These are phyloP conservation scores for Comarum palustre DNA, from an alignment of 306 rosid species.

Conservation along the genomic window DNA sequence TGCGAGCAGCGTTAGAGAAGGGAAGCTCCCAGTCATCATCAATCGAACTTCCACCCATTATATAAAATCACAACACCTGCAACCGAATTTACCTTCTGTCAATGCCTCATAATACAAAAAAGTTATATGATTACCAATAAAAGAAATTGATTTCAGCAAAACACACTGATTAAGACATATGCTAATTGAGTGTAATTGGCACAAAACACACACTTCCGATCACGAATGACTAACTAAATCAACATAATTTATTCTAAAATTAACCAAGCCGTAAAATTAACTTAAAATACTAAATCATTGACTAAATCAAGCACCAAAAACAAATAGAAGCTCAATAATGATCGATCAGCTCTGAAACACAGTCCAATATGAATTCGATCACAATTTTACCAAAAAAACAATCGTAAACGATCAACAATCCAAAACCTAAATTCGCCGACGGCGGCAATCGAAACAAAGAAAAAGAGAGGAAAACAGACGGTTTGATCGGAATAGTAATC, in stretches of 20 bases:
- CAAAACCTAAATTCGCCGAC: neutral
- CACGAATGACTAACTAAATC: too few species aligned
- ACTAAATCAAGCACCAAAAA: too few species aligned
- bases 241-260: too few species aligned
- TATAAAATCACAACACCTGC: conserved; percentile 26
- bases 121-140: too few species aligned
- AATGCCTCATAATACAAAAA: neutral
- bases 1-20: conserved; percentile 42
- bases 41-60: conserved; percentile 67
- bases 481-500: too few species aligned
- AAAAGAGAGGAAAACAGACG: too few species aligned
- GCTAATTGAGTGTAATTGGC: too few species aligned
- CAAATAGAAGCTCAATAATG: neutral
- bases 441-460: neutral
- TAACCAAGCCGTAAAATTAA: too few species aligned
- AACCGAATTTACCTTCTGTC: neutral
- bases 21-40: conserved; percentile 88
- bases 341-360: neutral
- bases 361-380: neutral
- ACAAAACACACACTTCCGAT: too few species aligned
- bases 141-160: too few species aligned
- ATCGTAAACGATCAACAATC: neutral
- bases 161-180: neutral
- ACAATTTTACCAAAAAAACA: neutral
- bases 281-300: too few species aligned